Conservation (phyloP, 1,284 basidiomycete species). For the Ganoderma resinaceum region DNA sequence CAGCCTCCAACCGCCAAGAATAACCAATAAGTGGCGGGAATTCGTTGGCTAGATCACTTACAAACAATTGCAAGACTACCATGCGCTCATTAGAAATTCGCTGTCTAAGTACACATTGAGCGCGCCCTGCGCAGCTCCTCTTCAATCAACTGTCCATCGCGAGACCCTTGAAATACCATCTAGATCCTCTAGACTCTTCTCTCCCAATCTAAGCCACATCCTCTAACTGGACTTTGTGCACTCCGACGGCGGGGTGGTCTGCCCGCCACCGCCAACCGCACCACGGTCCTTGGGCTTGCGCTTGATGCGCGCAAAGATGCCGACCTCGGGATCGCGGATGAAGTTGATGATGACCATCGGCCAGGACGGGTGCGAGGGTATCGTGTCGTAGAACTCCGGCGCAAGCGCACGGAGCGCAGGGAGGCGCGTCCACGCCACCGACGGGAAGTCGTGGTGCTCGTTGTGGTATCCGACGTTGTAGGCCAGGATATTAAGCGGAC, state of each 20-base stretch:
- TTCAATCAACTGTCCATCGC: background rate
- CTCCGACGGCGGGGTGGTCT: slow-evolving; percentile 11
- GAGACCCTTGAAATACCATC: background rate
- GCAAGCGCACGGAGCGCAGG: slow-evolving; percentile 85
- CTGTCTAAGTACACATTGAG: background rate
- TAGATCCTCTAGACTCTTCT: background rate
- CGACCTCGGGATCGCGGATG: slow-evolving; percentile 88
- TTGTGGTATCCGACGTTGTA: slow-evolving; percentile 99
- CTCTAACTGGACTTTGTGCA: background rate
- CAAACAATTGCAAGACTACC: background rate
- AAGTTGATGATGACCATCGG: slow-evolving; percentile 95
- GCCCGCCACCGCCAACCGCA: background rate
- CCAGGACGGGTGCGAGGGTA: slow-evolving; percentile 92
- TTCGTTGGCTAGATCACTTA: background rate
- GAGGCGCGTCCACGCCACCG: slow-evolving; percentile 94
- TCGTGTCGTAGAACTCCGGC: slow-evolving; percentile 90
- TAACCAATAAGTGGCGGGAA: background rate
- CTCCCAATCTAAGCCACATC: background rate
- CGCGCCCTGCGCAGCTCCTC: background rate
- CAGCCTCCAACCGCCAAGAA: background rate
- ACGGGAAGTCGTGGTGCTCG: slow-evolving; percentile 99
- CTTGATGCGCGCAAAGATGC: slow-evolving; percentile 51
- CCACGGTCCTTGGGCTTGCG: slow-evolving; percentile 38
- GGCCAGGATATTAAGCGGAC: slow-evolving; percentile 88
- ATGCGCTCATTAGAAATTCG: background rate